A percentile compares a stretch with the other conserved stretches of the same genome.
Conservation (phyloP, 371 early-diverging fungal species). For the Apophysomyces trapeziformis region DNA sequence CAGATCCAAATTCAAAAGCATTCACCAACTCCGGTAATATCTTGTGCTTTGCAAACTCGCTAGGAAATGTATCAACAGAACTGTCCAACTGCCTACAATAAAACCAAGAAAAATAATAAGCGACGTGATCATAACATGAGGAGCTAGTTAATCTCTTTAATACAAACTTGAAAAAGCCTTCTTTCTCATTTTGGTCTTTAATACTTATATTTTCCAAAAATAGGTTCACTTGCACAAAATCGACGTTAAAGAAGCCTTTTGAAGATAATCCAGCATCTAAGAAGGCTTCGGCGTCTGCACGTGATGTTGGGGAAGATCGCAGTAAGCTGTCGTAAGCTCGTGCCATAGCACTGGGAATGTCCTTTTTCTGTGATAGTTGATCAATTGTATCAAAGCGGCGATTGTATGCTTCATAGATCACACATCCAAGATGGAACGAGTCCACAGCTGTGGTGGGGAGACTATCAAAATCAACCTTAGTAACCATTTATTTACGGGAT, state of each 20-base stretch:
- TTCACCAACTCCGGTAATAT: constrained; percentile 89
- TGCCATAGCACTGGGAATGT: constrained; percentile 68
- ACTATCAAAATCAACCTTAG: constrained; percentile 22
- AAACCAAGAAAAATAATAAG: constrained; percentile 15
- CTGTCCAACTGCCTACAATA: constrained; percentile 54
- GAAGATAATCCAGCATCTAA: constrained; percentile 66
- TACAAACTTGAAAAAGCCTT: constrained; percentile 66
- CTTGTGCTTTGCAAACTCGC: constrained; percentile 86
- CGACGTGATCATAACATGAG: neutral
- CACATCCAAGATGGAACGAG: constrained; percentile 79
- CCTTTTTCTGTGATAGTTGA: constrained; percentile 55
- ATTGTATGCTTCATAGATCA: constrained; percentile 84
- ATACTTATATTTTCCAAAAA: constrained; percentile 89
- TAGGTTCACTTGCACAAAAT: constrained; percentile 76
- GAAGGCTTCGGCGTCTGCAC: constrained; percentile 72
- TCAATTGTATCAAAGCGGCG: constrained; percentile 65
- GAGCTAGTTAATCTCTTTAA: constrained; percentile 16
- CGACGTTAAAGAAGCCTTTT: constrained; percentile 76
- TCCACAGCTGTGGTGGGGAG: constrained; percentile 64
- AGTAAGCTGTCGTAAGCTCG: constrained; percentile 58
- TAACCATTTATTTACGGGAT: neutral
- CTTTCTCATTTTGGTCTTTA: constrained; percentile 83
- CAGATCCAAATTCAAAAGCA: constrained; percentile 91
- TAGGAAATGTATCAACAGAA: constrained; percentile 74
- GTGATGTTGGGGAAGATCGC: constrained; percentile 53